Base-by-base conservation (phyloP, 345 rosid genomes). In the Moricandia arvensis region DNA sequence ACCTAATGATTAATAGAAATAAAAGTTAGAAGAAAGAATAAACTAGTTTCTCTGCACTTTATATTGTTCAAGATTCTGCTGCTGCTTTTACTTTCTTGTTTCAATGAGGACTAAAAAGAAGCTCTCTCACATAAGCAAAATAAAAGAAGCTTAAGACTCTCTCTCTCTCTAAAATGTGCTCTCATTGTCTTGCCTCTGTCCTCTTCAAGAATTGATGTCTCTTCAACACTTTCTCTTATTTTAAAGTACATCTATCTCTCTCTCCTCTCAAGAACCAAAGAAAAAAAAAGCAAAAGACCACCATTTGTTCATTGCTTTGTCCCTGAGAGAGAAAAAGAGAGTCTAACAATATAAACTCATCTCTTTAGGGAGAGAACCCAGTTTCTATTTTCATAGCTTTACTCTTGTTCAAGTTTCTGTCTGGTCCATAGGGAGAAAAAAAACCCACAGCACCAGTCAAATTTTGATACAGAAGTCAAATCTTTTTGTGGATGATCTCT, bases 201-300 rank as follows among this genome's bases (percentile, higher is more conserved):
- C 84, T 72, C 84, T 87, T 83, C 85, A 87, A 82, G 90, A 87
- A 89, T 87, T 86, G 81, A 59, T 78, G 73, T 83, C 84, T 80
- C 85, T 54, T 82, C 91, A 85, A 49, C 89, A 80, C 85, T 89
- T 83, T 87, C 85, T 79, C 85, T 83, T 87, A 85, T 85, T 86
- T 80, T 86, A 88, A 49, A 78, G 55, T 29, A 17, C 30, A 21
- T 7, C 69, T 72, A 76, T 71, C 55, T 74, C 69, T 74, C 73
- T 75, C 34, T 77, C 70, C 75, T 38, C 83, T 79, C 73, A 68
- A 53, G 69, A 61, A 37, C 58, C 1, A 29, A 29, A 41, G 10
- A 13, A 43, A 43, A 11, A 27, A 29, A 68, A 41, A 18, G 41
- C 43, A 74, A 66, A 59, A 55, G n/a, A 65, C 64, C 67, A 75